Base-by-base conservation (phyloP, 140 eudicot genomes). In the Senecio squalidus region DNA sequence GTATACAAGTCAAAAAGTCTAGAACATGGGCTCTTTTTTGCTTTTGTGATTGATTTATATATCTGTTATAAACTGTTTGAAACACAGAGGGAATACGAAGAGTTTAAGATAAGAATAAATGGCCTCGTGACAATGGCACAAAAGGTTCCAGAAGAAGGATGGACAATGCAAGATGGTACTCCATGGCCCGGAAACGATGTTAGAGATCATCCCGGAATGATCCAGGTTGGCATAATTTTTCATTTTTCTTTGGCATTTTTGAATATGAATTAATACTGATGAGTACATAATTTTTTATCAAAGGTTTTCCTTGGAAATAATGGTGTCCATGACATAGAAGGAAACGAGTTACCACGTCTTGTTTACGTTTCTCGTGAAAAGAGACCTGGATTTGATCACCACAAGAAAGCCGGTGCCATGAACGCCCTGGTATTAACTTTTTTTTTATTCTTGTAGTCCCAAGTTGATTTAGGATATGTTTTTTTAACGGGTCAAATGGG, bases 161-260 rank as follows among this genome's bases (percentile, higher is more conserved):
- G 98, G 98, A 91, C 98, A 16, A 91, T 91, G 98, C 98, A 91
- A 60, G 98, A 91, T 51, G 98, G 98, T 41, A 91, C 96, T 43
- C 98, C 92, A 6, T 91, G 98, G 98, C 98, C 98, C 0, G 98
- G 98, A 59, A 91, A 91, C 69, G 81, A 77, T 62, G 98, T 91
- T 71, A 76, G 98, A 60, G 98, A 92, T 68, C 98, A 92, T 77
- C 98, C 98, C 1, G 98, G 98, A 74, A 92, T 92, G 98, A 92
- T 92, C 31, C 98, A 92, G 84, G 97, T 90, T 16, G 18, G 71
- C 21, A 3, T 59, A 38, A 22, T 26, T 53, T 55, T 22, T 25
- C 14, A 4, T 41, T 26, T 58, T 0, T 45, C 1, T 31, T 65
- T 65, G 20, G 10, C 53, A 2, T 26, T 46, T 7, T 21, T 21